Conservation (phyloP, 108 stramenopile genomes). For the Cylindrotheca fusiformis region DNA sequence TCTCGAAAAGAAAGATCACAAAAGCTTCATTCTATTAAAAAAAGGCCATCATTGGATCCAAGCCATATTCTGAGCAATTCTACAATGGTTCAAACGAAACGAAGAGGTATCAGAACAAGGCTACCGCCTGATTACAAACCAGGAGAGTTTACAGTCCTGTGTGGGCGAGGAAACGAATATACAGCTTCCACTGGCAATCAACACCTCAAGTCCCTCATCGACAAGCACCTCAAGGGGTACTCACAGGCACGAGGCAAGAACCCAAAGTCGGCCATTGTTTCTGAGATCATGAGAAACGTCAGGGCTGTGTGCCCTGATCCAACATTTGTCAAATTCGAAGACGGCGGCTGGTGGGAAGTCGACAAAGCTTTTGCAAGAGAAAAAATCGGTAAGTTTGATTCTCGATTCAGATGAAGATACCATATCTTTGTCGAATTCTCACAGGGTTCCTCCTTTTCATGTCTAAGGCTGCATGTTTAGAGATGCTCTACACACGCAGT, state of each 20-base stretch:
- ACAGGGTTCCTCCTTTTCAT: background rate
- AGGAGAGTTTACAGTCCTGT: constrained; percentile 3
- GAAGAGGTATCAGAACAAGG: background rate
- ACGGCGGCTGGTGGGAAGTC: constrained; percentile 16
- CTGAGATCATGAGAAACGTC: constrained; percentile 18
- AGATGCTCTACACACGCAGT: constrained; percentile 1
- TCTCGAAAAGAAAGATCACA: no score
- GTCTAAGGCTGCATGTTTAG: constrained; percentile 8
- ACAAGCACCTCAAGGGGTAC: constrained; percentile 4
- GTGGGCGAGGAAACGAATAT: constrained; percentile 4
- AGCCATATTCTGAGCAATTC: no score
- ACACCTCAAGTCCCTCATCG: background rate
- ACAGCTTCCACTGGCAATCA: constrained; percentile 1
- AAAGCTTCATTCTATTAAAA: no score
- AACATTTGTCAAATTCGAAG: constrained; percentile 10
- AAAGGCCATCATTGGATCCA: no score
- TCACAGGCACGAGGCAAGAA: constrained; percentile 5
- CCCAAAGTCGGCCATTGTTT: constrained; percentile 23
- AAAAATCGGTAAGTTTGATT: constrained; percentile 5
- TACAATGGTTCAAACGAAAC: background rate
- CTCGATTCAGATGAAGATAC: background rate
- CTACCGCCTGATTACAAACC: constrained; percentile 12
- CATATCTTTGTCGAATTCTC: background rate
- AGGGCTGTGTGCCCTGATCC: background rate
- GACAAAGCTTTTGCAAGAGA: constrained; percentile 9